Conservation (phyloP, 2,329 filamentous ascomycete genomes). For the Diaporthe longicolla region DNA sequence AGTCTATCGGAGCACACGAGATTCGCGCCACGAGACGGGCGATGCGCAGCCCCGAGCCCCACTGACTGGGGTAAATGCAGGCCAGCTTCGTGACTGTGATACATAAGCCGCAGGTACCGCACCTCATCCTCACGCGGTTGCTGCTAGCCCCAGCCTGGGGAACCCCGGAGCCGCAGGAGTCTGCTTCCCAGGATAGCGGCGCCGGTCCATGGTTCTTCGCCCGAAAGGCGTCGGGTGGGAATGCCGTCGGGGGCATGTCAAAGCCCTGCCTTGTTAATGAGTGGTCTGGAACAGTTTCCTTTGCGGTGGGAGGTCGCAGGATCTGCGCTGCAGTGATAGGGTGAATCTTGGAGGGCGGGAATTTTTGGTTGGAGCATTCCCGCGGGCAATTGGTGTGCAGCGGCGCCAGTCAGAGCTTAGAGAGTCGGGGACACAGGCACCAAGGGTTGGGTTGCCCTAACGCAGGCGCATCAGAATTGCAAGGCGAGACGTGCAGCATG, state of each 20-base stretch:
- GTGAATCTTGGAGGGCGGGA: neutral
- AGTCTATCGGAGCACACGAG: neutral
- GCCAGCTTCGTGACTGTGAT: conserved; percentile 23
- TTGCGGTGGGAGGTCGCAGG: conserved; percentile 6
- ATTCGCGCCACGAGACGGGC: neutral
- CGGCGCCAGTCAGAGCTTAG: conserved; percentile 1
- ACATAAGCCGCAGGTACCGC: conserved; percentile 23
- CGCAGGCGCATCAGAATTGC: conserved; percentile 20
- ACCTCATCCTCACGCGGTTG: neutral
- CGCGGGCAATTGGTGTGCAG: neutral
- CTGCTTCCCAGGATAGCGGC: neutral
- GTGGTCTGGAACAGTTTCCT: conserved; percentile 3
- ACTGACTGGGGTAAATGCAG: neutral
- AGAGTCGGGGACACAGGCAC: neutral
- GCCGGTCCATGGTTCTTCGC: conserved; percentile 4
- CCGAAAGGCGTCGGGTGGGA: conserved; percentile 16
- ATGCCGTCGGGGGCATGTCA: conserved; percentile 4
- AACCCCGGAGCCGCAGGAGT: conserved; percentile 1
- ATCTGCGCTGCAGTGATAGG: conserved; percentile 35
- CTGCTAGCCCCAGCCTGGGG: neutral
- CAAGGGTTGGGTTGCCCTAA: conserved; percentile 7
- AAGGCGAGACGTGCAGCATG: conserved; percentile 34
- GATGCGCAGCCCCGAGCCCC: neutral
- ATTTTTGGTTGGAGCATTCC: conserved; percentile 2
- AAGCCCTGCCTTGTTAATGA: conserved; percentile 23